Conservation (phyloP, 805 yeast species). For the Lachancea mirantina region DNA sequence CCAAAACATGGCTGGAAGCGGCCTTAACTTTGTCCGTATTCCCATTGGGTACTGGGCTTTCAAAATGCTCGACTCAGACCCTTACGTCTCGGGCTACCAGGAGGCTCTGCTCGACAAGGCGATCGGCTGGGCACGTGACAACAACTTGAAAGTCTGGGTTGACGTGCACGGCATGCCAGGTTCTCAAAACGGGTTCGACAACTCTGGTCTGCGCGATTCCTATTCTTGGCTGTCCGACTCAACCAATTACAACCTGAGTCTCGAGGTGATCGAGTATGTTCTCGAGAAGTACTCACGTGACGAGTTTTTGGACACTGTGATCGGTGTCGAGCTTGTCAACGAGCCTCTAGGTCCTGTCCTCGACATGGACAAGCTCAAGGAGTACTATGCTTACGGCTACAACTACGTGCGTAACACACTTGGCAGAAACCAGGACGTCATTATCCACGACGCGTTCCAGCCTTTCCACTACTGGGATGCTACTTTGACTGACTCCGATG, state of each 20-base stretch:
- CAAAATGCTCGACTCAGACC: constrained; percentile 53
- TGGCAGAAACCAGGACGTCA: constrained; percentile 47
- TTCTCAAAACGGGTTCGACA: constrained; percentile 93
- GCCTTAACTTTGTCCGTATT: constrained; percentile 79
- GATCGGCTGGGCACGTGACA: constrained; percentile 59
- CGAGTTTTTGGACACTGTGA: constrained; percentile 60
- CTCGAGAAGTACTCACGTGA: constrained; percentile 56
- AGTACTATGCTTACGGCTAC: constrained; percentile 61
- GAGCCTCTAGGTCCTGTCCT: constrained; percentile 80
- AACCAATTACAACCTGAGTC: constrained; percentile 48
- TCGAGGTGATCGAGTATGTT: constrained; percentile 47
- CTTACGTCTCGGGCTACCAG: constrained; percentile 77
- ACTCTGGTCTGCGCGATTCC: constrained; percentile 74
- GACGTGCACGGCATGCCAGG: constrained; percentile 97
- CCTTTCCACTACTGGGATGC: constrained; percentile 55
- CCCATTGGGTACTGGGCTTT: constrained; percentile 98
- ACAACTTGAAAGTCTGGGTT: constrained; percentile 72
- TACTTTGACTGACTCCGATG: constrained; percentile 37
- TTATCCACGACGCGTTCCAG: constrained; percentile 81
- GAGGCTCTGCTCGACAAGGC: constrained; percentile 66
- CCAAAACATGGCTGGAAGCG: constrained; percentile 46
- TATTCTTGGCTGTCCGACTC: constrained; percentile 44
- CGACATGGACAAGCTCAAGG: constrained; percentile 49
- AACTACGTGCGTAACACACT: constrained; percentile 46
- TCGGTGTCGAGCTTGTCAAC: constrained; percentile 79